Base-by-base conservation (phyloP, 1,139 yeast species). In the Candida sp. region DNA sequence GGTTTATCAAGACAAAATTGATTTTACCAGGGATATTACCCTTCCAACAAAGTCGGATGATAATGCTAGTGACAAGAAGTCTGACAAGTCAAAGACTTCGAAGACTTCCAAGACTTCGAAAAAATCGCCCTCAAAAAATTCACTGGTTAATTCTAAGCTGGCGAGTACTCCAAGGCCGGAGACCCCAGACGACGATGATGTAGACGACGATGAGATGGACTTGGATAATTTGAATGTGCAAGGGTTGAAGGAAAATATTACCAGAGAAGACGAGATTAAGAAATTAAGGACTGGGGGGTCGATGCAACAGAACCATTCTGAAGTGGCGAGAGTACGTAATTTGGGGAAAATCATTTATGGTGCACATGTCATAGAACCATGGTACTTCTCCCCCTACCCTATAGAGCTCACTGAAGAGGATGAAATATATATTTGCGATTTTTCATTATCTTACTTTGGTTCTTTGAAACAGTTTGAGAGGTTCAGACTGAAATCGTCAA, bases 351-450 rank as follows among this genome's bases (percentile, higher is more conserved):
- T 93, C 4, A 84, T 89, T 4, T 81, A 93, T 66, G 99, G 99
- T 1, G 87, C 86, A 50, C 90, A 84, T 63, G 87, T 87, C 50
- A 88, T 95, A 40, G 99, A 93, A 60, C 99, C 99, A 1, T 93
- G 99, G 99, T 95, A 93, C 65, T 93, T 95, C 59, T 87, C 97
- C 2, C 98, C 99, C 0, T 93, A 95, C 61, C 99, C 99, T 0
- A 76, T 89, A 12, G 99, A 93, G 60, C 75, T 90, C 45, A 90
- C 97, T 0, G 98, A 91, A 54, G 95, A 85, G 50, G 98, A 91
- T 57, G 82, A 78, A 46, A 79, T 93, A 21, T 95, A 86, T 61
- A 85, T 95, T 38, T 95, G 97, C 66, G 98, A 91, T 64, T 93
- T 87, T 60, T 84, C 97, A 2, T 66, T 95, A 48, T 82, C 87